phyloP scores from a whole-genome alignment of 352 stramenopile species.

The Peronospora tabacina region DNA sequence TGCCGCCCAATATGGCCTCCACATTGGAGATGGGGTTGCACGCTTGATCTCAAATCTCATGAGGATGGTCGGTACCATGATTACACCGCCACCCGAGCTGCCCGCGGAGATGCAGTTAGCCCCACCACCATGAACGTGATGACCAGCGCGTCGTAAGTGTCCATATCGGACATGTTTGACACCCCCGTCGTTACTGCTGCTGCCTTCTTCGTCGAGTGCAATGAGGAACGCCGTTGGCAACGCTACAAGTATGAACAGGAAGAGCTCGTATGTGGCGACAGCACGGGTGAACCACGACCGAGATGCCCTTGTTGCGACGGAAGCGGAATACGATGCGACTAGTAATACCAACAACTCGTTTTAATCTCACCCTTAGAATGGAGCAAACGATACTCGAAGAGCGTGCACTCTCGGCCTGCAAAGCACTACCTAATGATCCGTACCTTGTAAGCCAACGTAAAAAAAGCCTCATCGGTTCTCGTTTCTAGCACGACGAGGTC shows the following conservation, averaged over 20 bases:
- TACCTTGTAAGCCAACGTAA: too few relatives aligned
- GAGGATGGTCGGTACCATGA: constrained; percentile 50
- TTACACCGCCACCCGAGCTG: constrained; percentile 40
- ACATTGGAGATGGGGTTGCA: constrained; percentile 51
- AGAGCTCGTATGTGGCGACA: background rate
- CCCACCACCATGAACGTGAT: constrained; percentile 46
- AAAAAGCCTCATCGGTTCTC: too few relatives aligned
- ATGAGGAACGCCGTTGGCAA: constrained; percentile 1
- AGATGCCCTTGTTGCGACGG: constrained; percentile 7
- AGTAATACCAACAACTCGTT: too few relatives aligned
- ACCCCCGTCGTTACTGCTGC: constrained; percentile 16
- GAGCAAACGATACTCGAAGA: background rate
- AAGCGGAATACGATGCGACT: background rate
- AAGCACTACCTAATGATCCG: too few relatives aligned
- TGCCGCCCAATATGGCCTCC: constrained; percentile 55
- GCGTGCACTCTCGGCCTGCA: too few relatives aligned
- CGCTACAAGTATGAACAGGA: constrained; percentile 7
- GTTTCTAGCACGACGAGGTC: too few relatives aligned
- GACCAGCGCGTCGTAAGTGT: constrained; percentile 35
- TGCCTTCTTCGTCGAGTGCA: constrained; percentile 2
- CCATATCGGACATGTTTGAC: constrained; percentile 31
- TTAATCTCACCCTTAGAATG: too few relatives aligned
- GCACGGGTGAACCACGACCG: background rate
- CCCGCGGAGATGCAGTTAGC: constrained; percentile 42
- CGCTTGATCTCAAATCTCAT: constrained; percentile 67